phyloP scores from a whole-genome alignment of 192 early-diverging fungal species.

The Geranomyces variabilis region DNA sequence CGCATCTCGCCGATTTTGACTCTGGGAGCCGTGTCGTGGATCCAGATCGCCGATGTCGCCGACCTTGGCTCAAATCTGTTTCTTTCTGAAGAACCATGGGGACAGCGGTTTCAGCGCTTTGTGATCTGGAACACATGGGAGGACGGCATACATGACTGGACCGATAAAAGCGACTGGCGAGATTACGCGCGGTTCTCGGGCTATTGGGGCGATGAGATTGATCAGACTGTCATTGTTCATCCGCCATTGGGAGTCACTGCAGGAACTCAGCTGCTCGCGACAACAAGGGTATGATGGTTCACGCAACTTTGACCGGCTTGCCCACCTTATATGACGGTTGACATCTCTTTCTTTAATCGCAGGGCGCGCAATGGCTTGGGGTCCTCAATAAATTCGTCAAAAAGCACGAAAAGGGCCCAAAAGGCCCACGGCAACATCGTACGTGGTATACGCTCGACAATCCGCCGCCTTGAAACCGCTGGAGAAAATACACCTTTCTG shows the following conservation, averaged over 20 bases:
- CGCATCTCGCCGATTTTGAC: constrained; percentile 33
- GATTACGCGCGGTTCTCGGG: constrained; percentile 33
- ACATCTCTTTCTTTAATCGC: no score
- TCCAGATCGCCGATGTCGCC: constrained; percentile 31
- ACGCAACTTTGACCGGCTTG: not conserved
- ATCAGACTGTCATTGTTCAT: constrained; percentile 28
- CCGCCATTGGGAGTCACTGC: constrained; percentile 34
- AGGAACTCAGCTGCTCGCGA: constrained; percentile 20
- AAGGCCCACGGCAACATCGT: constrained; percentile 36
- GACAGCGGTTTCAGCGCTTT: constrained; percentile 19
- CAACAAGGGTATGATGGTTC: constrained; percentile 10
- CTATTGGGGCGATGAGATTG: constrained; percentile 28
- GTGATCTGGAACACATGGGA: constrained; percentile 28
- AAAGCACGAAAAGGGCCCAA: constrained; percentile 23
- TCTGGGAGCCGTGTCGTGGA: constrained; percentile 31
- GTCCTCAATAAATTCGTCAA: constrained; percentile 32
- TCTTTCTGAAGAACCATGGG: constrained; percentile 23
- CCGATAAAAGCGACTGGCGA: constrained; percentile 22
- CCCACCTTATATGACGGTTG: not conserved
- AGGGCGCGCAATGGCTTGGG: constrained; percentile 29
- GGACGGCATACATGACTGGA: constrained; percentile 27
- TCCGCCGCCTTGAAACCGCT: constrained; percentile 1
- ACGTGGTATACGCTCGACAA: constrained; percentile 33
- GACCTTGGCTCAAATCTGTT: constrained; percentile 30
- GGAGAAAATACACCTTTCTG: not conserved